Evolutionary conservation across 169 alveolate genomes (phyloP).

Genomic region (Eimeria necatrix): DNA sequence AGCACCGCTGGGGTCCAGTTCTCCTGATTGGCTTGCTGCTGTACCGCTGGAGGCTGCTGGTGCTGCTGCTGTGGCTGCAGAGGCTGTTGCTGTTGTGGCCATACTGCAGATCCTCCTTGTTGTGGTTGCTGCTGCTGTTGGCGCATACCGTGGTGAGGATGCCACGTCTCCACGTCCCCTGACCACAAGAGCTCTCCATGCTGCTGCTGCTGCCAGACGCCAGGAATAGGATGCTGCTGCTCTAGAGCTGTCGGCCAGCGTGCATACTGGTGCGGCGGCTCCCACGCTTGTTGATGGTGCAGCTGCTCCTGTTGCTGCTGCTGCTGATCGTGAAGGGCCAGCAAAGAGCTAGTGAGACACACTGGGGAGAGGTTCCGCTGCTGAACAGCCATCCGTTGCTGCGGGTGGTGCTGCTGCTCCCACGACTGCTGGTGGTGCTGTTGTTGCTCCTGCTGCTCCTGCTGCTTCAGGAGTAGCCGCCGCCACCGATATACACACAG

Average conservation of each 20-base stretch:
- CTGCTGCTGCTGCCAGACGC: not conserved
- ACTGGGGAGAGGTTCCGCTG: not conserved
- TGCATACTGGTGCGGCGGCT: not conserved
- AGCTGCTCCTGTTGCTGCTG: not conserved
- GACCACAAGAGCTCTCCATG: not conserved
- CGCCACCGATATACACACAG: slow-evolving; percentile 63
- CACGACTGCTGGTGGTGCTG: no score
- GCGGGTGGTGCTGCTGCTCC: not conserved
- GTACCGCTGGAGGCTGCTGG: not conserved
- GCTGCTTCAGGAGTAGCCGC: slow-evolving; percentile 33
- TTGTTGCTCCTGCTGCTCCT: not conserved
- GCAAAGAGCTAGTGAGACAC: not conserved
- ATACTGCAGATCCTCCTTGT: not conserved
- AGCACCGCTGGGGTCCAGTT: not conserved
- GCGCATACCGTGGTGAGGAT: not conserved
- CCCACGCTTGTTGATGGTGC: not conserved
- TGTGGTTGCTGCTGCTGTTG: slow-evolving; percentile 44
- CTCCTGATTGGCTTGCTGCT: not conserved
- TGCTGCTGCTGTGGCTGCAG: not conserved
- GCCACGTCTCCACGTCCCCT: not conserved
- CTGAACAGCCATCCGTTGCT: not conserved
- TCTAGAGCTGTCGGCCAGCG: not conserved
- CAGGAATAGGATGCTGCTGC: not conserved
- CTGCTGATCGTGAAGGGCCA: not conserved
- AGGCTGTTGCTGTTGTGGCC: not conserved